phyloP scores from a whole-genome alignment of 306 rosid genomes.

The Gynostemma pentaphyllum region DNA sequence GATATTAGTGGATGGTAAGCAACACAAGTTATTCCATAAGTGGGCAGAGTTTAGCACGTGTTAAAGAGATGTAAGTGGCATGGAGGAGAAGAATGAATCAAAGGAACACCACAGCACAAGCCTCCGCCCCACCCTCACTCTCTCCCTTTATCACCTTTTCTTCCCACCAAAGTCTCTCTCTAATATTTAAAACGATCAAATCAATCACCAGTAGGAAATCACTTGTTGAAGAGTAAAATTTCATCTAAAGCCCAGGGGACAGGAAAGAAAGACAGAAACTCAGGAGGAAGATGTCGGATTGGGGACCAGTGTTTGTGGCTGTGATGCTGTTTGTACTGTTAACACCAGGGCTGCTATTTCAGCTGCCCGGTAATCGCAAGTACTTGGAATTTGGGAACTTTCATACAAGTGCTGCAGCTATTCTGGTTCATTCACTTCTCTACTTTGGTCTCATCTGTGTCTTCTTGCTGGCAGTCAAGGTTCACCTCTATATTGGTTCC shows the following conservation, averaged over 20 bases:
- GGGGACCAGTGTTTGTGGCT: slow-evolving; percentile 73
- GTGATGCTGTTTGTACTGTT: slow-evolving; percentile 60
- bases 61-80: not conserved
- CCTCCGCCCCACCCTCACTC: slow-evolving; percentile 20
- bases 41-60: not conserved
- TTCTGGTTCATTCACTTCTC: slow-evolving; percentile 65
- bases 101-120: slow-evolving; percentile 15
- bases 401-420: slow-evolving; percentile 71
- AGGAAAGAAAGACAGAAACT: no score
- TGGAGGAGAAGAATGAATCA: slow-evolving; percentile 13
- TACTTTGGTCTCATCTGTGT: slow-evolving; percentile 62
- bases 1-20: not conserved
- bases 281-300: slow-evolving; percentile 40
- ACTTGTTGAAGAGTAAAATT: not conserved
- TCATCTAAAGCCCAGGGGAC: no score
- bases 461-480: slow-evolving; percentile 51
- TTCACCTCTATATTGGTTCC: slow-evolving; percentile 54
- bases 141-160: no score
- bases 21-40: not conserved
- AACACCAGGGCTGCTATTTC: slow-evolving; percentile 70
- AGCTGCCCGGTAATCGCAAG: slow-evolving; percentile 56
- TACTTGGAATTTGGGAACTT: slow-evolving; percentile 76
- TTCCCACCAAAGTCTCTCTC: slow-evolving; percentile 24
- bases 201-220: not conserved
- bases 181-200: not conserved